A percentile compares a stretch with the other conserved stretches of the same genome.
Conservation (phyloP, 140 eudicot species). For the Oenanthe javanica region DNA sequence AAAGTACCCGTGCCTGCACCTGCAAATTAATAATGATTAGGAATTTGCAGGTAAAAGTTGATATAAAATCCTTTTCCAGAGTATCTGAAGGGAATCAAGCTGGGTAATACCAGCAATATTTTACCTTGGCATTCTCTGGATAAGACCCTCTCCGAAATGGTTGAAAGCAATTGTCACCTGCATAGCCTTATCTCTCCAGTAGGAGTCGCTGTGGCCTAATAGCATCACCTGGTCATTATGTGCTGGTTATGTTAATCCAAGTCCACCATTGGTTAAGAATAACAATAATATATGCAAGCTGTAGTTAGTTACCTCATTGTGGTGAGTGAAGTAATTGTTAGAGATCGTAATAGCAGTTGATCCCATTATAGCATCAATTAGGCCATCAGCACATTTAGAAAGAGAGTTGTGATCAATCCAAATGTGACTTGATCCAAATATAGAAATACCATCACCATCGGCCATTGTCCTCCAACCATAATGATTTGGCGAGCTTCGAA, state of each 20-base stretch:
- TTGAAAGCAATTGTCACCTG: slow-evolving; percentile 81
- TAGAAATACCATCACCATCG: slow-evolving; percentile 56
- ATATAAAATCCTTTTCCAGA: neutral
- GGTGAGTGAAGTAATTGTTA: slow-evolving; percentile 63
- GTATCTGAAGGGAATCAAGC: neutral
- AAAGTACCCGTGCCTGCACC: slow-evolving; percentile 77
- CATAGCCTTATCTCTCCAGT: slow-evolving; percentile 62
- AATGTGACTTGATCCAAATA: slow-evolving; percentile 51
- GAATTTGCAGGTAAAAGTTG: neutral
- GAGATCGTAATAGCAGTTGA: slow-evolving; percentile 64
- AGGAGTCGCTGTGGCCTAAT: slow-evolving; percentile 70
- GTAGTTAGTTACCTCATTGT: slow-evolving; percentile 42
- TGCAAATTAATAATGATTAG: slow-evolving; percentile 16
- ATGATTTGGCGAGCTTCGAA: slow-evolving; percentile 54
- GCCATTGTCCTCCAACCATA: slow-evolving; percentile 55
- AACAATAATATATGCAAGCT: neutral
- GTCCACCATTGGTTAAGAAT: no score
- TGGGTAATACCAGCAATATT: neutral
- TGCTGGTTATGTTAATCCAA: neutral
- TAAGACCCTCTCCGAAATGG: slow-evolving; percentile 79
- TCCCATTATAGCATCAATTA: slow-evolving; percentile 60
- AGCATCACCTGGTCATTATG: slow-evolving; percentile 51
- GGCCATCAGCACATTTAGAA: slow-evolving; percentile 62
- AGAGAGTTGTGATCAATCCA: slow-evolving; percentile 69
- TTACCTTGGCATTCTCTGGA: slow-evolving; percentile 90